Base-by-base conservation (phyloP, 2,329 filamentous ascomycete genomes). In the Colletotrichum karsti region DNA sequence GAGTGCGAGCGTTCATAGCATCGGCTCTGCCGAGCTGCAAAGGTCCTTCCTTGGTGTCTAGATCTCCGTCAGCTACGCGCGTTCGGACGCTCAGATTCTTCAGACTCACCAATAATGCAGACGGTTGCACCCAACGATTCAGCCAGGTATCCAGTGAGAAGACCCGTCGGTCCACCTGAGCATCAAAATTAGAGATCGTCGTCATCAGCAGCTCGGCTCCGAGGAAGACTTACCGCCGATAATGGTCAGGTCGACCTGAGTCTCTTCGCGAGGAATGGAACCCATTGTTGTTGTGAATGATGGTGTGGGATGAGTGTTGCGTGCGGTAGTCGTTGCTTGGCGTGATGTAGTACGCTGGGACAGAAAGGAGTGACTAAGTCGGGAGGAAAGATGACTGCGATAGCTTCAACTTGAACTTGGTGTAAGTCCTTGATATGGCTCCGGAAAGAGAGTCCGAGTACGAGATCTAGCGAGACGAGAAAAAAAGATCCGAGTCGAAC, bases 1-100 rank as follows among this genome's bases (percentile, higher is more conserved):
- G 83, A 0, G 82, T 84, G 9, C 83, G 77, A 6, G 83, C 83
- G 42, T 85, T 85, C 59, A 85, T 74, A 0, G 83, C 83, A 72
- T 85, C 83, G 39, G 83, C 83, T 20, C 83, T 76, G 2, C 83
- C 83, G 4, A 84, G 71, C 4, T 80, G 74, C 4, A 85, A 72
- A 0, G 79, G 77, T 0, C 73, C 74, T 1, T 77, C 70, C 69
- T 83, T 83, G 48, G 74, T 78, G 42, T 83, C 82, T 84, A 2
- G 3, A 5, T 18, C n/a, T 4, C 10, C 33, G 33, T 69, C 33
- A 46, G 2, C 15, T 5, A 3, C 46, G 4, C 13, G 20, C 50
- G 24, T 55, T 26, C 35, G 20, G 2, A 53, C 35, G 35, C 26
- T 37, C 35, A 18, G 3, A 22, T n/a, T 30, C 22, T n/a, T 20